Percentiles rank a stretch among this genome's conserved stretches.
phyloP scores from a whole-genome alignment of 2,329 filamentous ascomycete species.

The Trichoderma endophyticum region DNA sequence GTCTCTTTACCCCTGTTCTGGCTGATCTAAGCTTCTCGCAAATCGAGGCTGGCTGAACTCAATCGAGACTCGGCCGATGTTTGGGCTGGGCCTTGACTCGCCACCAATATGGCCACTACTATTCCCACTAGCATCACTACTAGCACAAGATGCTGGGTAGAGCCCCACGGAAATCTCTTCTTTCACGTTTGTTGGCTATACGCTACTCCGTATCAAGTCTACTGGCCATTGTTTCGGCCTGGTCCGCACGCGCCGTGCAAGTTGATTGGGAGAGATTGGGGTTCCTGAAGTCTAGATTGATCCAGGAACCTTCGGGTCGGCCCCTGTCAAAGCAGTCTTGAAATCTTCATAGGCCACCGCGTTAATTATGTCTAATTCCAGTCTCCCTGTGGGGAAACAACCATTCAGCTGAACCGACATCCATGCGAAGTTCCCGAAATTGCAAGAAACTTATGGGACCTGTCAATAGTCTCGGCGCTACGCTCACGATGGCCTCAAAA shows the following conservation, averaged over 20 bases:
- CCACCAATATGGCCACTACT: background rate
- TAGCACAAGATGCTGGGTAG: background rate
- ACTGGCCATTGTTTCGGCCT: background rate
- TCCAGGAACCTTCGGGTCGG: background rate
- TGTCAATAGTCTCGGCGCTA: slow-evolving; percentile 5
- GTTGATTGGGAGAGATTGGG: background rate
- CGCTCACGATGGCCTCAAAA: background rate
- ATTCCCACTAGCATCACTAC: background rate
- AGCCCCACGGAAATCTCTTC: slow-evolving; percentile 1
- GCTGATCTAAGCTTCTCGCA: background rate
- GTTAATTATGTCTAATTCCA: background rate
- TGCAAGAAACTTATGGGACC: background rate
- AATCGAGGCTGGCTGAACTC: background rate
- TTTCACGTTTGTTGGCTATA: background rate
- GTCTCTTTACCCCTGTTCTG: background rate
- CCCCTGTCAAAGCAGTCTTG: background rate
- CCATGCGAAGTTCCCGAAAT: background rate
- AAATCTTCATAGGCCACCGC: background rate
- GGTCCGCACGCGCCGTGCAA: background rate
- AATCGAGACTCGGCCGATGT: background rate
- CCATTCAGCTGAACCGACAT: background rate
- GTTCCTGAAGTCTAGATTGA: background rate
- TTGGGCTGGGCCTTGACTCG: background rate
- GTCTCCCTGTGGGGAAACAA: background rate
- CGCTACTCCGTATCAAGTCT: background rate